phyloP scores from a whole-genome alignment of 1,284 basidiomycete species.

The Thecaphora thlaspeos region DNA sequence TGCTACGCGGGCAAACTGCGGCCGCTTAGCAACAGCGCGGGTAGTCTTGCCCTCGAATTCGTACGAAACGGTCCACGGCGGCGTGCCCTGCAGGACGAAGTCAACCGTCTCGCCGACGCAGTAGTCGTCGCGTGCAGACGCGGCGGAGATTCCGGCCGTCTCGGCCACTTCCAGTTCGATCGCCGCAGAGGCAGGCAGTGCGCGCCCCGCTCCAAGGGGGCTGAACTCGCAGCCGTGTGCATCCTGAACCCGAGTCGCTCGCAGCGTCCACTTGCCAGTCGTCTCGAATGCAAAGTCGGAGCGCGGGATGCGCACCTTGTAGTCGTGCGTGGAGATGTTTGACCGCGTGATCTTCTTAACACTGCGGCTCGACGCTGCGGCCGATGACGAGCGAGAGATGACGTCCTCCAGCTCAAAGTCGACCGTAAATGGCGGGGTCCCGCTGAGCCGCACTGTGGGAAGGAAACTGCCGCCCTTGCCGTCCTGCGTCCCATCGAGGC shows the following conservation, averaged over 20 bases:
- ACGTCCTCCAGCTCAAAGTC: slow-evolving; percentile 69
- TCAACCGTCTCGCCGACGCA: slow-evolving; percentile 88
- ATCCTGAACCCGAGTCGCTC: slow-evolving; percentile 30
- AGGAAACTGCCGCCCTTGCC: slow-evolving; percentile 1
- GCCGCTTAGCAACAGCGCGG: slow-evolving; percentile 72
- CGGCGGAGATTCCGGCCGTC: slow-evolving; percentile 84
- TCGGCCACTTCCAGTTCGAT: slow-evolving; percentile 74
- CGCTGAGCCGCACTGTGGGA: slow-evolving; percentile 62
- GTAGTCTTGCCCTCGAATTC: slow-evolving; percentile 74
- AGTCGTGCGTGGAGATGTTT: slow-evolving; percentile 68
- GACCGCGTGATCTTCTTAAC: slow-evolving; percentile 64
- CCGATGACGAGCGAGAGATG: slow-evolving; percentile 52
- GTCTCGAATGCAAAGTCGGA: slow-evolving; percentile 80
- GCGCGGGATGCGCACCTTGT: slow-evolving; percentile 72
- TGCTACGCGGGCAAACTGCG: slow-evolving; percentile 79
- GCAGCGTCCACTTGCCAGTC: slow-evolving; percentile 67
- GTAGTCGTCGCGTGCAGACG: slow-evolving; percentile 74
- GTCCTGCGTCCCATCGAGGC: slow-evolving; percentile 17
- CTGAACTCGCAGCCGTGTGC: slow-evolving; percentile 41
- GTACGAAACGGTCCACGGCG: slow-evolving; percentile 94
- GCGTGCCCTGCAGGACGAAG: slow-evolving; percentile 88
- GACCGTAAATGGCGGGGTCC: slow-evolving; percentile 83
- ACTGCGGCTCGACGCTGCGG: slow-evolving; percentile 62
- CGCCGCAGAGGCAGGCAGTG: slow-evolving; percentile 7
- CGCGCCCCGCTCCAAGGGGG: slow-evolving; percentile 5